These are phyloP conservation scores for Apiospora malaysiana DNA, from an alignment of 2,329 filamentous ascomycete species.

Conservation along the genomic window DNA sequence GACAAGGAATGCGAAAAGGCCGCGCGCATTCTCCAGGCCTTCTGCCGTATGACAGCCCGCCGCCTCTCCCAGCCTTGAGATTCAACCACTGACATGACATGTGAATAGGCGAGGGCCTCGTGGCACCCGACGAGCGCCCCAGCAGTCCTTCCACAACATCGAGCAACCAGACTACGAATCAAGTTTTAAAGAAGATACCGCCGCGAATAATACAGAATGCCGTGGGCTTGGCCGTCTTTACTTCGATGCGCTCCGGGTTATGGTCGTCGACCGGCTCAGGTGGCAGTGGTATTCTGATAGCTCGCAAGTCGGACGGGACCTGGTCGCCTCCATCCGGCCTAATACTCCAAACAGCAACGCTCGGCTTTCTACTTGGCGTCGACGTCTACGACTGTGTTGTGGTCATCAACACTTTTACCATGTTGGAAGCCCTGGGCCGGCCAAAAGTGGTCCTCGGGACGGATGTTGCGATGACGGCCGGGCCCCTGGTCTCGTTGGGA, in stretches of 20 bases:
- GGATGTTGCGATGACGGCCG: slow-evolving; percentile 77
- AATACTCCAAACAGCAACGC: slow-evolving; percentile 84
- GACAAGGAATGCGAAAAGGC: slow-evolving; percentile 93
- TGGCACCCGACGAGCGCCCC: slow-evolving; percentile 50
- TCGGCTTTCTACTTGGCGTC: slow-evolving; percentile 89
- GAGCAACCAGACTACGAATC: slow-evolving; percentile 57
- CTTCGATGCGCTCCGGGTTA: slow-evolving; percentile 90
- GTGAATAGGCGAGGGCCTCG: slow-evolving; percentile 59
- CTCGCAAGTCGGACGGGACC: slow-evolving; percentile 80
- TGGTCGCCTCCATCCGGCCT: slow-evolving; percentile 94
- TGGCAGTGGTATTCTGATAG: slow-evolving; percentile 86
- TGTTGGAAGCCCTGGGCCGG: slow-evolving; percentile 83
- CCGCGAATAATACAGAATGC: slow-evolving; percentile 85
- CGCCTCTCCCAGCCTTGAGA: background rate
- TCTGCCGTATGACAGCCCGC: slow-evolving; percentile 71
- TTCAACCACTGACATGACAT: slow-evolving; percentile 17
- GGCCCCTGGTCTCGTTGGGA: slow-evolving; percentile 69
- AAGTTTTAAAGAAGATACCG: slow-evolving; percentile 80
- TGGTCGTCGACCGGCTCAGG: slow-evolving; percentile 86
- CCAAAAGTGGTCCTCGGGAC: slow-evolving; percentile 80
- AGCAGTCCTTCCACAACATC: slow-evolving; percentile 34
- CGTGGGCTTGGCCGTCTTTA: slow-evolving; percentile 91
- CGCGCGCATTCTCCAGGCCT: slow-evolving; percentile 85
- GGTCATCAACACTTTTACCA: slow-evolving; percentile 86
- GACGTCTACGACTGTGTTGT: slow-evolving; percentile 97